phyloP scores from a whole-genome alignment of 108 stramenopile genomes.

The Mediolabrus comicus region DNA sequence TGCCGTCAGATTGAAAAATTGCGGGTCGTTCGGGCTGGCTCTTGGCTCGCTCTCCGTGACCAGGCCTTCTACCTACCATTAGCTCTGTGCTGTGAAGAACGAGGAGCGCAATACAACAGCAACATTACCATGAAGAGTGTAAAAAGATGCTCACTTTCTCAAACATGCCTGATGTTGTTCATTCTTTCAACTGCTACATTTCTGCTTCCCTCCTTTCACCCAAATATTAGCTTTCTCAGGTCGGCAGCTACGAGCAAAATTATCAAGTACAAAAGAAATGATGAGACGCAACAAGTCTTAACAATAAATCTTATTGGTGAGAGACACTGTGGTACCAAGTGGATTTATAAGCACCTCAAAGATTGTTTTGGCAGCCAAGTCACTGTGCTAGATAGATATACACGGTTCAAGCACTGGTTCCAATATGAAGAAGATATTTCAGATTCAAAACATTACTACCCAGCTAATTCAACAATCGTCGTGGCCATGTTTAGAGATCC shows the following conservation, averaged over 20 bases:
- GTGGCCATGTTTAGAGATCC: constrained; percentile 53
- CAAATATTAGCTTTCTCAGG: background rate
- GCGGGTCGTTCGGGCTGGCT: too few species aligned
- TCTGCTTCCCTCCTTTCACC: background rate
- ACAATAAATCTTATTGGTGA: constrained; percentile 49
- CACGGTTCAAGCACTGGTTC: constrained; percentile 46
- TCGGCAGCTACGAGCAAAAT: background rate
- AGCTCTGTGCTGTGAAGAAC: too few species aligned
- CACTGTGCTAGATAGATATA: constrained; percentile 23
- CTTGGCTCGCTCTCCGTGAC: too few species aligned
- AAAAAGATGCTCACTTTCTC: too few species aligned
- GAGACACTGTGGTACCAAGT: constrained; percentile 53
- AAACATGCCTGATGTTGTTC: background rate
- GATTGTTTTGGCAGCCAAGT: constrained; percentile 29
- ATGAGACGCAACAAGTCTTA: constrained; percentile 8
- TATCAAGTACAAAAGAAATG: background rate
- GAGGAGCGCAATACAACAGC: too few species aligned
- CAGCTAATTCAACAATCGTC: constrained; percentile 32
- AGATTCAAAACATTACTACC: background rate
- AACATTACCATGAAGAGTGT: background rate
- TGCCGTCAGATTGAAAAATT: too few species aligned
- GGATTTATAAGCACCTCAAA: constrained; percentile 34
- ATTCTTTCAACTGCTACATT: background rate
- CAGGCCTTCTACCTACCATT: too few species aligned
- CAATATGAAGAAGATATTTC: constrained; percentile 33